Evolutionary conservation across 768 basidiomycete species (phyloP).

Genomic region (Mycena haematopus): DNA sequence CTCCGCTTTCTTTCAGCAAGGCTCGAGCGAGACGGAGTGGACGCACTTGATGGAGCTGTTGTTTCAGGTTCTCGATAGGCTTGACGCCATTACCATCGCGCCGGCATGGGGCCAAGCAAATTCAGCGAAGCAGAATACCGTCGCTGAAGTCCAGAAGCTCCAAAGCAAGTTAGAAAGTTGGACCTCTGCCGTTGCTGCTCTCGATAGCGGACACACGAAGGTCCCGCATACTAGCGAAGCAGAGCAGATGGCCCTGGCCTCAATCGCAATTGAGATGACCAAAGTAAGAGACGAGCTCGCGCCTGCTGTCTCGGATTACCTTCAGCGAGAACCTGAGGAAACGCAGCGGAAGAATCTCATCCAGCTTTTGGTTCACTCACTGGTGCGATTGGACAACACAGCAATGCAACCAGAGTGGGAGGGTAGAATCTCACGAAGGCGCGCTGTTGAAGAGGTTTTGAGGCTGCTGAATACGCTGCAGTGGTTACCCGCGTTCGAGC

Average conservation of each 20-base stretch:
- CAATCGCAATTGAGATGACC: conserved; percentile 14
- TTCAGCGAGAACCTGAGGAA: conserved; percentile 9
- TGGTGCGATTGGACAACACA: conserved; percentile 10
- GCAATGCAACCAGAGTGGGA: conserved; percentile 7
- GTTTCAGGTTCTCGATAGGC: conserved; percentile 21
- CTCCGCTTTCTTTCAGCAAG: conserved; percentile 6
- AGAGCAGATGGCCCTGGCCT: conserved; percentile 6
- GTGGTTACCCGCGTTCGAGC: conserved; percentile 1
- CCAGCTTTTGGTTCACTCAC: conserved; percentile 3
- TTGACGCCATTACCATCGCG: conserved; percentile 14
- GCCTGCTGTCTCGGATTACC: conserved; percentile 12
- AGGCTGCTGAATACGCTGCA: conserved; percentile 11
- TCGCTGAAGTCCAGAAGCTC: conserved; percentile 4
- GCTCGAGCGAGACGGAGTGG: conserved; percentile 10
- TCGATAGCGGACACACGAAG: background rate
- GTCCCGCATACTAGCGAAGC: conserved; percentile 1
- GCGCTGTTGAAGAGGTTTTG: conserved; percentile 12
- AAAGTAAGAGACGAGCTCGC: conserved; percentile 11
- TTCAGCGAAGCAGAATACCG: background rate
- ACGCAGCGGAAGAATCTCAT: conserved; percentile 4
- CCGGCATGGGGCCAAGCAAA: conserved; percentile 10
- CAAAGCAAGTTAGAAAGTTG: conserved; percentile 8
- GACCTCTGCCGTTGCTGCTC: background rate
- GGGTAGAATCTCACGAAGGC: conserved; percentile 4
- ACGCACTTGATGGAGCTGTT: conserved; percentile 17